Evolutionary conservation across 2,329 filamentous ascomycete species (phyloP), one percentile per base, ranked within the genome.

Genomic region (Colletotrichum incanum): DNA sequence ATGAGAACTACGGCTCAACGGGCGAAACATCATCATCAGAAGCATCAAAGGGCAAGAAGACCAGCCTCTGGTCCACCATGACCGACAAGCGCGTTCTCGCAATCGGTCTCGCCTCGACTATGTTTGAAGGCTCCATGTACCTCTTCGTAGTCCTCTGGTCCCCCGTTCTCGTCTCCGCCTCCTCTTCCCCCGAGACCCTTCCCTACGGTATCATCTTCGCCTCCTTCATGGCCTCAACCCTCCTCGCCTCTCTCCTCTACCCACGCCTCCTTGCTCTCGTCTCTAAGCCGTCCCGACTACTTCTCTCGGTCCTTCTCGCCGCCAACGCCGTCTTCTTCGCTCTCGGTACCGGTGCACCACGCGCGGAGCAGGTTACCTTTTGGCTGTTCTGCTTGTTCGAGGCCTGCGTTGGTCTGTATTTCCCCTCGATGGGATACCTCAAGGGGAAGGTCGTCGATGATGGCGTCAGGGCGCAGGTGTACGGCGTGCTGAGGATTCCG

Each of bases 91-190:
- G 83, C 18, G 85, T 89, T 61, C 79, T 89, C 28, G 82, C 85
- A 9, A 81, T 90, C 12, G 85, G 84, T 3, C 77, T 89, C 18
- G 83, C 85, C 7, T 88, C 87, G 2, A 88, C 86, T 63, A 84
- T 89, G 75, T 90, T 90, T 76, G 88, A 90, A 78, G 88, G 88
- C 18, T 86, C 86, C 20, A 88, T 90, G 82, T 90, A 89, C 77
- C 83, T 90, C 28, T 90, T 89, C 77, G 87, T 90, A 63, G 89
- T 90, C 76, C 89, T 90, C 80, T 90, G 88, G 85, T 84, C 86
- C 2, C 87, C 88, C 0, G 86, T 87, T 3, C 79, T 90, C 55
- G 83, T 80, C 64, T 79, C 82, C 3, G 79, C 80, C 1, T 78
- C 79, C n/a, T 65, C 77, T 8, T 63, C 78, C 1, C 49, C 72